Conservation (phyloP, 257 asterid genomes). For the Voacanga thouarsii region DNA sequence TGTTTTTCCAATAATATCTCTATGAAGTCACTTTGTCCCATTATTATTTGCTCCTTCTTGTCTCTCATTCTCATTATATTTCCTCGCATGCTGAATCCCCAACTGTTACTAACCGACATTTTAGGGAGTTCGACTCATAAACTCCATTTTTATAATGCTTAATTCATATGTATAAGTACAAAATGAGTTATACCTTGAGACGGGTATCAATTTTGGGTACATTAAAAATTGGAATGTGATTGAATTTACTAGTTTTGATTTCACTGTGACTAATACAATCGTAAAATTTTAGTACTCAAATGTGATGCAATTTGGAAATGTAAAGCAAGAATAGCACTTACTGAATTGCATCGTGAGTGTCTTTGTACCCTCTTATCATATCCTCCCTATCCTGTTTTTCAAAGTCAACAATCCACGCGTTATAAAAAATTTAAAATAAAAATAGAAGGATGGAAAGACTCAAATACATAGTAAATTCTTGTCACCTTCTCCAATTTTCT, state of each 20-base stretch:
- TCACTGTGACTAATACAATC: not conserved
- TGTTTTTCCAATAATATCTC: no score
- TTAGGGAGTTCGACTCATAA: no score
- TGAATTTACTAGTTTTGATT: not conserved
- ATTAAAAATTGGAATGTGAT: not conserved
- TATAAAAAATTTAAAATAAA: not conserved
- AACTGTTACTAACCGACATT: no score
- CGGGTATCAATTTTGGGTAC: not conserved
- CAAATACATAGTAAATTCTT: not conserved
- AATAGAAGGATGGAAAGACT: not conserved
- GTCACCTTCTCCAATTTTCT: conserved; percentile 33
- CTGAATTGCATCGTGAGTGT: conserved; percentile 55
- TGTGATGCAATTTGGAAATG: not conserved
- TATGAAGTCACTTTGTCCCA: no score
- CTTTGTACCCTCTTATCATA: conserved; percentile 39
- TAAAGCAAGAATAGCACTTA: conserved; percentile 29
- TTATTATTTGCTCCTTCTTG: no score
- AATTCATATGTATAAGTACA: no score
- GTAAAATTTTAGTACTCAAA: not conserved
- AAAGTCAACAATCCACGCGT: not conserved
- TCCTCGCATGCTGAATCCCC: no score
- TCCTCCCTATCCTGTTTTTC: conserved; percentile 39
- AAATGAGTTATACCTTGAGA: no score
- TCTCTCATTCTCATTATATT: no score
- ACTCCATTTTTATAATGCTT: no score